Evolutionary conservation across 768 basidiomycete species (phyloP), one percentile per base, ranked within the genome.

Genomic region (Gloeopeniophorella convolvens): DNA sequence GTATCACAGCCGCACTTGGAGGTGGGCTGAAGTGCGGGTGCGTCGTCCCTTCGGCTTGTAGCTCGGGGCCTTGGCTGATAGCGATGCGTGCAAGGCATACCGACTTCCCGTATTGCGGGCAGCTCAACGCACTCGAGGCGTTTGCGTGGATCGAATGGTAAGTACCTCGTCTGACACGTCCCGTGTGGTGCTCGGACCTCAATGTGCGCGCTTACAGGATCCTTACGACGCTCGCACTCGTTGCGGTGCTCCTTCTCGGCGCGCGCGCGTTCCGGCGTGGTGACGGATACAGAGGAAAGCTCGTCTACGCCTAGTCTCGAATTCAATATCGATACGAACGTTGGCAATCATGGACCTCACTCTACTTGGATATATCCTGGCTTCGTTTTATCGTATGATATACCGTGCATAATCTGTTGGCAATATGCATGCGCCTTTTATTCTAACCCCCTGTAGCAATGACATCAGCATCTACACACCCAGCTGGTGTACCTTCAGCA

Each of bases 71-170:
- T n/a, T 5, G 6, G 21, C n/a, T n/a, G 30, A 5, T 32, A 28
- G 15, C 16, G 31, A 33, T 46, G 10, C 33, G 37, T 44, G 44
- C 28, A 42, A 74, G 69, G 13, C 68, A 78, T 57, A 65, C 64
- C 11, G 56, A 63, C 11, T 77, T 79, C 55, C 66, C 71, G 11
- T 88, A 88, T 54, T 91, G 88, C 60, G 77, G 77, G 24, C 88
- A 90, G 59, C 68, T 89, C 28, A 89, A 88, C 46, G 85, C 88
- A 4, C 65, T 85, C 1, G 76, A 82, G 60, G 87, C 69, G 16
- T 89, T 89, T 59, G 78, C 84, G 7, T 90, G 88, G 87, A 60
- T 84, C 12, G 75, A 78, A 57, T 85, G 82, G 85, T 86, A 55
- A 54, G 79, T 66, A 20, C 26, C 13, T 16, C 6, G 11, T n/a